Conservation (phyloP, 2,329 filamentous ascomycete species). For the Penicillium glabrum region DNA sequence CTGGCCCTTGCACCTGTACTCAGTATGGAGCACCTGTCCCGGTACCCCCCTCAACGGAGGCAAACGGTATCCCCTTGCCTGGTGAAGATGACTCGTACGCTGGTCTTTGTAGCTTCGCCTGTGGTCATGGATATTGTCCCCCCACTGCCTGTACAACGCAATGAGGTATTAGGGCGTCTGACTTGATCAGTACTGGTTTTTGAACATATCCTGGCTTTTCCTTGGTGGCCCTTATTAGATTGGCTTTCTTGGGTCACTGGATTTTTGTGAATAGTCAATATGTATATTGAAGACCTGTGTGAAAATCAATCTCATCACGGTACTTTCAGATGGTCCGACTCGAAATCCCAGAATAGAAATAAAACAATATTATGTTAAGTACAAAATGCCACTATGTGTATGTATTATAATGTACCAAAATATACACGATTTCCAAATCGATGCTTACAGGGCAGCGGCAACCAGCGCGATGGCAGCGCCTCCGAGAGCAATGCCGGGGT, state of each 20-base stretch:
- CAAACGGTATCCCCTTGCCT: constrained; percentile 18
- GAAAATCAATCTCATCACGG: neutral
- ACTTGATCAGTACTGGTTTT: neutral
- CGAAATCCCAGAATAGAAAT: neutral
- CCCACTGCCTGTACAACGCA: neutral
- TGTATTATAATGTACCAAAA: neutral
- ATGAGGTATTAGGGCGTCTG: neutral
- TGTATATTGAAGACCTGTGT: neutral
- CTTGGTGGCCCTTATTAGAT: neutral
- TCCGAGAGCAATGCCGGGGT: constrained; percentile 1
- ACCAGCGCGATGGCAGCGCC: constrained; percentile 2
- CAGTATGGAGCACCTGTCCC: constrained; percentile 21
- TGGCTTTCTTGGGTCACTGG: neutral
- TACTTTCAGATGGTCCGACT: neutral
- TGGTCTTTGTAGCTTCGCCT: constrained; percentile 48
- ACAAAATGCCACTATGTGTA: neutral
- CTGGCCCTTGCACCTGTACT: constrained; percentile 33
- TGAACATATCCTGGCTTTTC: neutral
- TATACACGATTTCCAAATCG: neutral
- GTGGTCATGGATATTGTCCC: constrained; percentile 2
- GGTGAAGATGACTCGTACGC: constrained; percentile 37
- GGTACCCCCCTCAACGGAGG: constrained; percentile 24
- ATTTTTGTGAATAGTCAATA: neutral
- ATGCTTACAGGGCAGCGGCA: neutral
- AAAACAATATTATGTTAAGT: neutral